phyloP scores from a whole-genome alignment of 805 yeast genomes.

The Cyberlindnera samutprakarnensis region DNA sequence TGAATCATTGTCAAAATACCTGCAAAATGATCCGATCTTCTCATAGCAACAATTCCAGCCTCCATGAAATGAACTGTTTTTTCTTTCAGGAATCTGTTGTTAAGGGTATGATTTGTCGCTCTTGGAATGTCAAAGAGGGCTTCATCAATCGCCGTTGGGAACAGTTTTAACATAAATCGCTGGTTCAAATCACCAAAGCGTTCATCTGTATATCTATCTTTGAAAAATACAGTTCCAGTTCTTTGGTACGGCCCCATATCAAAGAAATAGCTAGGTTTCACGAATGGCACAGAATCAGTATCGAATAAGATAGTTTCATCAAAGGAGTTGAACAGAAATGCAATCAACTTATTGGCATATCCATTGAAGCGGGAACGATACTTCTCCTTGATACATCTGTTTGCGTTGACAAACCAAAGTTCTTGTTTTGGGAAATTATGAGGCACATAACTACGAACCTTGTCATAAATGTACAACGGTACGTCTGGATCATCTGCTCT shows the following conservation, averaged over 20 bases:
- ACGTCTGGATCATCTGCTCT: conserved; percentile 26
- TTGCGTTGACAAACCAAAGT: conserved; percentile 32
- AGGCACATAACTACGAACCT: conserved; percentile 17
- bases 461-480: conserved; percentile 21
- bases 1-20: conserved; percentile 18
- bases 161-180: conserved; percentile 33
- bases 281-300: conserved; percentile 42
- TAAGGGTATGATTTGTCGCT: conserved; percentile 26
- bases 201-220: conserved; percentile 29
- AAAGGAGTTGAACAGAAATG: conserved; percentile 49
- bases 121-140: conserved; percentile 24
- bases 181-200: conserved; percentile 19
- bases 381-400: conserved; percentile 20
- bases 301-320: conserved; percentile 48
- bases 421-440: conserved; percentile 27
- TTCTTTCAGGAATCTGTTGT: conserved; percentile 30
- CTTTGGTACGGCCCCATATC: conserved; percentile 28
- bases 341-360: conserved; percentile 43
- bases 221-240: conserved; percentile 32
- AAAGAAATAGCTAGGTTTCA: conserved; percentile 28
- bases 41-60: conserved; percentile 28
- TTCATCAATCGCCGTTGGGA: conserved; percentile 33
- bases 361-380: conserved; percentile 25
- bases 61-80: conserved; percentile 27
- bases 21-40: conserved; percentile 18